phyloP scores from a whole-genome alignment of 2,329 filamentous ascomycete genomes.

The Aphanoascus verrucosus region DNA sequence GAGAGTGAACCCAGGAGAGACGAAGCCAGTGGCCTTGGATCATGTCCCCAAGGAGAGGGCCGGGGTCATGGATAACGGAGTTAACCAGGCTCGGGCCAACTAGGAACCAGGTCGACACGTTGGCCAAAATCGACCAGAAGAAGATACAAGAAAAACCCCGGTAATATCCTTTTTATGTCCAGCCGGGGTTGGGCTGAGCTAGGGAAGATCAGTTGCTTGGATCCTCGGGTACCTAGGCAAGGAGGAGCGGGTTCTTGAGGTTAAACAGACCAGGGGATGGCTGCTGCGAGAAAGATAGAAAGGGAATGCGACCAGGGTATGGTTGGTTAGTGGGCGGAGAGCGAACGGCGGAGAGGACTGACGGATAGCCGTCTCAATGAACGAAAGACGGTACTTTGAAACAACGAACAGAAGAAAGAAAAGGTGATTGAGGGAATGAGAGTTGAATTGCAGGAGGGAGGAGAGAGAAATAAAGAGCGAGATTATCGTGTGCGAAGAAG shows the following conservation, averaged over 20 bases:
- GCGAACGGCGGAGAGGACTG: neutral
- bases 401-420: neutral
- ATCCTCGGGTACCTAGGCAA: neutral
- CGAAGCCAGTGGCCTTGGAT: constrained; percentile 6
- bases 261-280: neutral
- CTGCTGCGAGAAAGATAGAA: neutral
- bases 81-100: neutral
- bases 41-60: constrained; percentile 6
- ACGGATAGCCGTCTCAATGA: neutral
- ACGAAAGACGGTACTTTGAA: neutral
- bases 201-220: constrained; percentile 12
- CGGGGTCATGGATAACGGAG: constrained; percentile 8
- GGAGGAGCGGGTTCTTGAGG: neutral
- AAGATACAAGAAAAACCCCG: neutral
- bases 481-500: neutral
- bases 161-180: constrained; percentile 2
- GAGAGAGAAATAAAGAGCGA: neutral
- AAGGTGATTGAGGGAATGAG: neutral
- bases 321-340: neutral
- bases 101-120: constrained; percentile 8
- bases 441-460: neutral
- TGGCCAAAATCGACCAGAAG: neutral
- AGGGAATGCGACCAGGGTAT: neutral
- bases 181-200: constrained; percentile 6
- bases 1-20: constrained; percentile 11